Conservation (phyloP, 192 early-diverging fungal genomes). For the Backusella psychrophila region DNA sequence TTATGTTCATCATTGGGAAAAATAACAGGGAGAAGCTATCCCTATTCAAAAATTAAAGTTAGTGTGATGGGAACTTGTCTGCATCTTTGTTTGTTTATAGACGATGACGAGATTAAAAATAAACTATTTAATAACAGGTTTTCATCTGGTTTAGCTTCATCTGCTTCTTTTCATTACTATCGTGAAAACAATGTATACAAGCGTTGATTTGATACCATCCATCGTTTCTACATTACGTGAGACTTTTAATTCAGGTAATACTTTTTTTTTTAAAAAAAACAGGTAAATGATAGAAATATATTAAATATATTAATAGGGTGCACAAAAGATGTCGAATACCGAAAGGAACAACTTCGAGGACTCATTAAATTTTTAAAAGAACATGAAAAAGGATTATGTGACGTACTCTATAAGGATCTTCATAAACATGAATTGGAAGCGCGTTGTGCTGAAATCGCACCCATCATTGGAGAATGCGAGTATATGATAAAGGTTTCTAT, state of each 20-base stretch:
- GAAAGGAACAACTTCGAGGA: neutral
- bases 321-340: neutral
- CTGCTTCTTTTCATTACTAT: neutral
- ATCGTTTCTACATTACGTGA: neutral
- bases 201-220: neutral
- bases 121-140: neutral
- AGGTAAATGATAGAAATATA: neutral
- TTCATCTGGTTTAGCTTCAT: neutral
- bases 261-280: neutral
- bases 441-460: neutral
- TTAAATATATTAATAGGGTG: neutral
- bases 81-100: neutral
- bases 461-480: neutral
- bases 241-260: neutral
- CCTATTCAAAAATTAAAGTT: too few species aligned
- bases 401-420: neutral
- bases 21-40: too few species aligned
- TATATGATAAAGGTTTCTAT: constrained; percentile 12
- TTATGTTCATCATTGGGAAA: too few species aligned
- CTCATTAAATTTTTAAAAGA: neutral
- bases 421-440: neutral
- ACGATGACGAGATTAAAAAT: neutral
- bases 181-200: neutral
- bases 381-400: neutral
- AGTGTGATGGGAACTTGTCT: neutral